These are phyloP conservation scores for Colletotrichum trifolii DNA, from an alignment of 2,329 filamentous ascomycete genomes.

Conservation along the genomic window DNA sequence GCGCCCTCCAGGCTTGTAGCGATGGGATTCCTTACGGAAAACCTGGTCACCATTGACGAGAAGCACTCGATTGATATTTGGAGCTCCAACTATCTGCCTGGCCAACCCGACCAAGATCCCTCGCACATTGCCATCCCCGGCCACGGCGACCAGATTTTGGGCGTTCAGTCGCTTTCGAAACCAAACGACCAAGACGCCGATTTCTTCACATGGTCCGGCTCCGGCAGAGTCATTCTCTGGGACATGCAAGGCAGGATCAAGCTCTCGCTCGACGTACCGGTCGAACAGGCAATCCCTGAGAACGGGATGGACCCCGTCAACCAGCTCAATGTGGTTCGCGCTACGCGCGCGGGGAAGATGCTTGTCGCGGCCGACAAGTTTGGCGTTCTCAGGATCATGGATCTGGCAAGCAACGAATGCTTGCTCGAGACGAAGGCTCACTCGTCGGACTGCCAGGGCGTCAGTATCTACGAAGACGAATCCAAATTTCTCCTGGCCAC, in stretches of 20 bases:
- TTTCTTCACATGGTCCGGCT: constrained; percentile 90
- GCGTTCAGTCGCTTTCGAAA: constrained; percentile 73
- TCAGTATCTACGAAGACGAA: constrained; percentile 75
- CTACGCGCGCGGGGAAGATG: constrained; percentile 70
- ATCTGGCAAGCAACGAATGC: constrained; percentile 70
- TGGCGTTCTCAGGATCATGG: constrained; percentile 81
- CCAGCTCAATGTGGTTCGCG: constrained; percentile 68
- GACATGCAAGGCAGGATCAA: constrained; percentile 76
- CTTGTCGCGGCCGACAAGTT: constrained; percentile 88
- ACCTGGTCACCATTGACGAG: constrained; percentile 80
- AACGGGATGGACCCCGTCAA: constrained; percentile 65
- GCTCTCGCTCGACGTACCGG: constrained; percentile 70
- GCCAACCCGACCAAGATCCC: constrained; percentile 48
- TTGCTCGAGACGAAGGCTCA: constrained; percentile 85
- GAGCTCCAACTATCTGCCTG: constrained; percentile 58
- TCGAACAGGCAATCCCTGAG: constrained; percentile 70
- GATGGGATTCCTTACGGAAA: constrained; percentile 74
- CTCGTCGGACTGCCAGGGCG: constrained; percentile 83
- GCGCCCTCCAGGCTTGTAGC: constrained; percentile 66
- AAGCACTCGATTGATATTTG: constrained; percentile 80
- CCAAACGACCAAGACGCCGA: constrained; percentile 72
- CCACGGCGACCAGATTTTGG: constrained; percentile 74
- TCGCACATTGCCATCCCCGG: constrained; percentile 69
- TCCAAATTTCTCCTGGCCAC: constrained; percentile 78
- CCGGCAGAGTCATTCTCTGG: constrained; percentile 88